Percentiles rank a stretch among this genome's conserved stretches.
These are phyloP conservation scores for Naganishia friedmannii DNA, from an alignment of 768 basidiomycete genomes.

Conservation along the genomic window DNA sequence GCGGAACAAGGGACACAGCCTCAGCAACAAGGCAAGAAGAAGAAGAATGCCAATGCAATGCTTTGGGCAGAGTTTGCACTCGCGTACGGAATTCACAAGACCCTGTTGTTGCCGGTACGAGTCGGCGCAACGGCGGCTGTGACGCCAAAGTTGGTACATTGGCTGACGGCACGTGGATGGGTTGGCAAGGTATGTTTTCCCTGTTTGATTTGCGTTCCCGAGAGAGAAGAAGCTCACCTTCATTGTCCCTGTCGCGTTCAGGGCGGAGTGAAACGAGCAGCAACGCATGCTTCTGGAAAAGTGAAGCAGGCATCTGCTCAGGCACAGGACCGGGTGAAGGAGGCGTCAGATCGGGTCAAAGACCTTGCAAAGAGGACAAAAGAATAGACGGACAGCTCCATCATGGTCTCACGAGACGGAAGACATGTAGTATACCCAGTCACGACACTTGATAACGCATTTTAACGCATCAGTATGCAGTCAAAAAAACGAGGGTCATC, in stretches of 20 bases:
- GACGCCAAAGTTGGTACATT: slow-evolving; percentile 80
- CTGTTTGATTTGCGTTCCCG: slow-evolving; percentile 20
- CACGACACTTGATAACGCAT: too few relatives aligned
- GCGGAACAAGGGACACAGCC: slow-evolving; percentile 9
- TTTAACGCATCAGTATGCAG: background rate
- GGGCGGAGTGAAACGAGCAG: slow-evolving; percentile 31
- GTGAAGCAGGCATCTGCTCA: slow-evolving; percentile 28
- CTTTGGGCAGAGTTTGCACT: slow-evolving; percentile 87
- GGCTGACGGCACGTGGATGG: slow-evolving; percentile 80
- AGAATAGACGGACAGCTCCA: slow-evolving; percentile 8
- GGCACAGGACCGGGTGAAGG: slow-evolving; percentile 28
- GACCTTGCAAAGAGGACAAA: slow-evolving; percentile 24
- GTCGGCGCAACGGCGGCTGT: slow-evolving; percentile 82
- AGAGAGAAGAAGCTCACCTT: background rate
- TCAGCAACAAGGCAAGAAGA: slow-evolving; percentile 20
- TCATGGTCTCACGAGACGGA: too few relatives aligned
- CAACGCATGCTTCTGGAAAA: slow-evolving; percentile 26
- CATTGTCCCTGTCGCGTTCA: background rate
- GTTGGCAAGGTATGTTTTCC: slow-evolving; percentile 53
- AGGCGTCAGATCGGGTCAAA: slow-evolving; percentile 27
- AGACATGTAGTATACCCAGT: too few relatives aligned
- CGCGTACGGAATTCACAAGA: slow-evolving; percentile 96
- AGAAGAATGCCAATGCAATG: slow-evolving; percentile 43
- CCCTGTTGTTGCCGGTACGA: slow-evolving; percentile 79
- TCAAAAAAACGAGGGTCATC: slow-evolving; percentile 53